Evolutionary conservation across 2,329 filamentous ascomycete genomes (phyloP), one percentile per base, ranked within the genome.

Genomic region (Hymenoscyphus linearis): DNA sequence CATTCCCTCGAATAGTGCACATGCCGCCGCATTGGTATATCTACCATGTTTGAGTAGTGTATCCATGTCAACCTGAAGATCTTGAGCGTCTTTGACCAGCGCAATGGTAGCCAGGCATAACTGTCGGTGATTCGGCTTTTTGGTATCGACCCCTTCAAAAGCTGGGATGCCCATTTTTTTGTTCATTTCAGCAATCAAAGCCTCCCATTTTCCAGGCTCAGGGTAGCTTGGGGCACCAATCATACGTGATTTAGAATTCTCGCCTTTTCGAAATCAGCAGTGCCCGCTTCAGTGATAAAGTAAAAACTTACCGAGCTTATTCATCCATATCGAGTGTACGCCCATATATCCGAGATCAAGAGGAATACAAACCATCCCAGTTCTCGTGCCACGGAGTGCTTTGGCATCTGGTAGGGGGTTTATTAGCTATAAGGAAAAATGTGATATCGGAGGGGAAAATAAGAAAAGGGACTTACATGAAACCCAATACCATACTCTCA

Each of bases 261-360:
- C 76, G 5, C 83, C 82, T 84, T 61, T 2, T 22, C 40, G 58
- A 47, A 22, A 52, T 60, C 58, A 65, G 35, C 16, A 44, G 31
- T 44, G 25, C 5, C 25, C 26, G 22, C 27, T 22, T 37, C 61
- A 53, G 22, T 44, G 22, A 25, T 3, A 6, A 22, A n/a, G 27
- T 27, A 36, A 31, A 12, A 26, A 66, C 78, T 71, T 76, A 81
- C 87, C 88, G 9, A 91, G 79, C 57, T 85, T 78, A 63, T 89
- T 87, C 2, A 77, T 83, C 89, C 90, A 93, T 60, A 95, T 83
- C 2, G 83, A 83, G 59, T 84, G 78, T 6, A 93, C 85, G 1
- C 91, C 91, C 62, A 93, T 78, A 68, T 89, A 95, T 69, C 87
- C 88, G 22, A 93, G 76, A 68, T 95, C 90, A 3, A 92, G 76